phyloP scores from a whole-genome alignment of 2,329 filamentous ascomycete species.

The Thielaviopsis populi region DNA sequence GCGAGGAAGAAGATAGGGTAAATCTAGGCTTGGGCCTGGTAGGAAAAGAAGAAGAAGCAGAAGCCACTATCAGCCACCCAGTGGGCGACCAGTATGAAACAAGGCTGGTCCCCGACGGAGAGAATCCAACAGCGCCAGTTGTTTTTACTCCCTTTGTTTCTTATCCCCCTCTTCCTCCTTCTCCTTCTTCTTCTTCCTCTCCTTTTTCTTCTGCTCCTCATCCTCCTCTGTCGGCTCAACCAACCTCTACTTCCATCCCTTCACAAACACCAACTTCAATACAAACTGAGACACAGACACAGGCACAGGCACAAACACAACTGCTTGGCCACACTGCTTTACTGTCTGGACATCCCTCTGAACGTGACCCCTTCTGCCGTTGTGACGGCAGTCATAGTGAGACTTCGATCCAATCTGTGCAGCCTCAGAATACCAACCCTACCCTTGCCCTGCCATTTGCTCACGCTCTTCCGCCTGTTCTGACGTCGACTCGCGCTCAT shows the following conservation, averaged over 20 bases:
- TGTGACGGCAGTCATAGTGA: constrained; percentile 5
- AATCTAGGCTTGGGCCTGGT: neutral
- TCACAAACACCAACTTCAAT: neutral
- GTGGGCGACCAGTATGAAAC: neutral
- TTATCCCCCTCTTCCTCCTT: neutral
- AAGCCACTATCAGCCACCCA: constrained; percentile 1
- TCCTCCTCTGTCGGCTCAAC: neutral
- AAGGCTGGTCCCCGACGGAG: neutral
- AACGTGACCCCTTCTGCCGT: neutral
- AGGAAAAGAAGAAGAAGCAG: neutral
- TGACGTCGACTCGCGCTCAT: neutral
- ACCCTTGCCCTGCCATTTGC: neutral
- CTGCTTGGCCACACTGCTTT: neutral
- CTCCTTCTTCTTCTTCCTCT: neutral
- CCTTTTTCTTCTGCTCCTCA: neutral
- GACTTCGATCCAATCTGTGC: constrained; percentile 5
- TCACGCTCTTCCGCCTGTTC: neutral
- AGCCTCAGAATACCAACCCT: neutral
- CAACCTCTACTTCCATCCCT: neutral
- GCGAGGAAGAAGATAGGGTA: neutral
- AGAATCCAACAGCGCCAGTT: neutral
- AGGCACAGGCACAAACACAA: constrained; percentile 8
- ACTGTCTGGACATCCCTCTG: neutral
- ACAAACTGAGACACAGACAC: constrained; percentile 12
- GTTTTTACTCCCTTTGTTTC: neutral